Conservation (phyloP, 202 grass and related monocot genomes). For the Zoysia matrella region DNA sequence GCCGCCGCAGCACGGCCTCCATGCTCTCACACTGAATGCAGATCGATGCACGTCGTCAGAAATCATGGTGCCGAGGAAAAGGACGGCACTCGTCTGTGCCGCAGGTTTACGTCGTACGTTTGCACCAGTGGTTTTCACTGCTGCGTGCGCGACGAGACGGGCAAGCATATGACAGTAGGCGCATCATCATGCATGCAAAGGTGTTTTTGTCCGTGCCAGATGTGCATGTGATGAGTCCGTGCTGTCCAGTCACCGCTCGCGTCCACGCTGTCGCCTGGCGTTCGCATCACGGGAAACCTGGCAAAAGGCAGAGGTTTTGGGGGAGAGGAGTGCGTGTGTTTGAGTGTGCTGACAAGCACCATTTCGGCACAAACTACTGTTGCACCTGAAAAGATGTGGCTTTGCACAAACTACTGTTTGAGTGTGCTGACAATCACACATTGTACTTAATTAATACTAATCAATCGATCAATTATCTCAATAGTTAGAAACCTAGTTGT, state of each 20-base stretch:
- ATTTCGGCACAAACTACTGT: too few species aligned
- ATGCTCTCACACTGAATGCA: constrained; percentile 87
- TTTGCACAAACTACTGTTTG: too few species aligned
- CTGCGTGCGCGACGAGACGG: not conserved
- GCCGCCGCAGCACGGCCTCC: constrained; percentile 63
- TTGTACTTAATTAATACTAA: not conserved
- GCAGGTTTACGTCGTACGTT: not conserved
- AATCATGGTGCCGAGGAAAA: not conserved
- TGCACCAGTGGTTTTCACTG: not conserved
- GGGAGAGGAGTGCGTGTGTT: too few species aligned
- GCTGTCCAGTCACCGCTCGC: not conserved
- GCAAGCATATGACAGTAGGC: not conserved
- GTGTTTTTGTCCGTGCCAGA: not conserved
- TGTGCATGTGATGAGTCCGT: constrained; percentile 19
- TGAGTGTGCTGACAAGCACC: too few species aligned
- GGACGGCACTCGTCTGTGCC: not conserved
- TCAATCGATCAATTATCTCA: not conserved
- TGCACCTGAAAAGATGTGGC: too few species aligned
- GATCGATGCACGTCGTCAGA: not conserved
- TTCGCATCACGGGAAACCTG: not conserved
- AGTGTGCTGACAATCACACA: not conserved
- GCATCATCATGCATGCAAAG: not conserved
- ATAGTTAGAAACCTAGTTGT: not conserved
- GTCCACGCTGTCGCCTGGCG: not conserved
- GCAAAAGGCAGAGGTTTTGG: not conserved